Base-by-base conservation (phyloP, 2,329 filamentous ascomycete genomes). In the Cytospora mali region DNA sequence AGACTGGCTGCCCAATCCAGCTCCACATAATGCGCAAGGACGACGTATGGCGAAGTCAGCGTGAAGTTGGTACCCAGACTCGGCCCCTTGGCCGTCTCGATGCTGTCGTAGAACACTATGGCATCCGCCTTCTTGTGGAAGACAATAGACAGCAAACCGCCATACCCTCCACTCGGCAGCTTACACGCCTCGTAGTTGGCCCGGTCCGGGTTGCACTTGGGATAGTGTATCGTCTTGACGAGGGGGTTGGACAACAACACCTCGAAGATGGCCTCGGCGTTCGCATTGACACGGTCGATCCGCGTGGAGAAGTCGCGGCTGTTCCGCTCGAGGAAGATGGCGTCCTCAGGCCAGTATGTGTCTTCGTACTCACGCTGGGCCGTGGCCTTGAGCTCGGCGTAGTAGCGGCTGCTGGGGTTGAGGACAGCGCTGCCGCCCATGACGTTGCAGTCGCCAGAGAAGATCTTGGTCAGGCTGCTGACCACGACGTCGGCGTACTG, bases 41-140 rank as follows among this genome's bases (percentile, higher is more conserved):
- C 80, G 25, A 95, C 92, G 74, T 97, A 99, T 0, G 95, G 95
- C 55, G 89, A 96, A 62, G 89, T 89, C 42, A 99, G 80, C 0
- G 95, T 98, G 74, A 99, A 99, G 75, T 99, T 99, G 0, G 95
- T 98, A 2, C 95, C 95, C 55, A 99, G 80, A 75, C 93, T 97
- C 0, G 95, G 95, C 0, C 95, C 95, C 75, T 99, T 99, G 46
- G 92, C 88, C 1, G 93, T 95, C 66, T 96, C 87, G 18, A 99
- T 79, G 14, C 85, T 83, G 75, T 99, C 93, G 75, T 90, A 97
- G 74, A 98, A 97, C 0, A 86, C 84, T 59, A 92, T 80, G 0
- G 94, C 91, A 66, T 93, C 88, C 31, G 82, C 80, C 62, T 83
- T 85, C 1, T 81, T 81, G 68, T 91, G 79, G 71, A 98, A 96